Percentiles rank a stretch among this genome's conserved stretches.
phyloP scores from a whole-genome alignment of 805 yeast genomes.

The Candida boidinii region DNA sequence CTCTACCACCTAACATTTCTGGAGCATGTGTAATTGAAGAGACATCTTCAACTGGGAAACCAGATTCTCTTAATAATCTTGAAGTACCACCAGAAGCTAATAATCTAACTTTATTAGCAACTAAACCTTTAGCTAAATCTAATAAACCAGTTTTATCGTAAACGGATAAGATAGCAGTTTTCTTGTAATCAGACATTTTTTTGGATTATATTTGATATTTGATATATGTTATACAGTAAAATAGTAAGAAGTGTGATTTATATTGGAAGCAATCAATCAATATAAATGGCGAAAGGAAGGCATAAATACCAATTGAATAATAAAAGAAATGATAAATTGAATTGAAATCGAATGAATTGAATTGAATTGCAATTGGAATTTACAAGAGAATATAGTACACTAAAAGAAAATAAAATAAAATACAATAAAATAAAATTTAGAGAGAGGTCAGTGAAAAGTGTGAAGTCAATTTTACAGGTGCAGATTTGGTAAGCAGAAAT shows the following conservation, averaged over 20 bases:
- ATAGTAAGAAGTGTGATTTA: neutral
- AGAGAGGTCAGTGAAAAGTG: too few relatives aligned
- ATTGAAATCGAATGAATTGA: neutral
- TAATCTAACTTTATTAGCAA: conserved; percentile 79
- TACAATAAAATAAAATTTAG: too few relatives aligned
- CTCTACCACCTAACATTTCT: conserved; percentile 98
- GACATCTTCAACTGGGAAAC: conserved; percentile 96
- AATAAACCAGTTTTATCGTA: conserved; percentile 95
- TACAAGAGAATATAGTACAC: too few relatives aligned
- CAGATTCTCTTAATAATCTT: conserved; percentile 87
- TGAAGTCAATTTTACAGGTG: too few relatives aligned
- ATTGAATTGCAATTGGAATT: too few relatives aligned
- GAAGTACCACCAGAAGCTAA: conserved; percentile 99
- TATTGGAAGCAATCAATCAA: too few relatives aligned
- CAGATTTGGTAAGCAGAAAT: too few relatives aligned
- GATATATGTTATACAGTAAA: neutral
- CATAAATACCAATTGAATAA: neutral
- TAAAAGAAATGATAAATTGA: neutral
- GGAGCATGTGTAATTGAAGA: conserved; percentile 96
- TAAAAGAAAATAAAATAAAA: too few relatives aligned
- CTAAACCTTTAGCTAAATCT: conserved; percentile 93
- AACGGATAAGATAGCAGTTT: conserved; percentile 93
- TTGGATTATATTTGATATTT: too few relatives aligned
- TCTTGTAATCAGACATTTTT: conserved; percentile 31
- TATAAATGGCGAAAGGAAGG: too few relatives aligned